These are phyloP conservation scores for Colletotrichum sidae DNA, from an alignment of 2,329 filamentous ascomycete genomes.

Conservation along the genomic window DNA sequence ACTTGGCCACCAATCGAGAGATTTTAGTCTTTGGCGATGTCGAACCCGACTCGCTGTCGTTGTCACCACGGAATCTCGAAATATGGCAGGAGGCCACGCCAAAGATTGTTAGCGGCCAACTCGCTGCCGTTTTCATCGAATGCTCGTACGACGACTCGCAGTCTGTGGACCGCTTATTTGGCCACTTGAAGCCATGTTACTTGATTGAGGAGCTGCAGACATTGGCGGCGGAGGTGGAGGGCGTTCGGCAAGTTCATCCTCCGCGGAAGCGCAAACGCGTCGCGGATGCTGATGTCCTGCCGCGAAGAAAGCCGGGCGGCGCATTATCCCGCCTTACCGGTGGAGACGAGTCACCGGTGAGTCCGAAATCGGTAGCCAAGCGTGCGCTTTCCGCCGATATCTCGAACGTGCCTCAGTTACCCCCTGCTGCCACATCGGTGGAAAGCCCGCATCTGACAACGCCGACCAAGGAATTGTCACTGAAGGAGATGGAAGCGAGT, in stretches of 20 bases:
- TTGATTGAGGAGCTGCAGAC: constrained; percentile 81
- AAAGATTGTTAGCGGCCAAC: constrained; percentile 78
- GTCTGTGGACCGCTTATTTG: constrained; percentile 82
- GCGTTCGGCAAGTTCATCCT: constrained; percentile 52
- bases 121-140: constrained; percentile 92
- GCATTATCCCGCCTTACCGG: constrained; percentile 33
- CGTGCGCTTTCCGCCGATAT: constrained; percentile 41
- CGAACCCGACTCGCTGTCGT: constrained; percentile 87
- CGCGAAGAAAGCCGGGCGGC: constrained; percentile 30
- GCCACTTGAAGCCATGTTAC: constrained; percentile 87
- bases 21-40: constrained; percentile 96
- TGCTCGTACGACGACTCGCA: constrained; percentile 91
- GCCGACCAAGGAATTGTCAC: constrained; percentile 59
- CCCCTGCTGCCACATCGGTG: constrained; percentile 42
- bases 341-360: constrained; percentile 59
- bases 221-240: constrained; percentile 78
- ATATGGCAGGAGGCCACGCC: constrained; percentile 92
- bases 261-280: constrained; percentile 75
- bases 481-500: constrained; percentile 50
- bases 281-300: constrained; percentile 50
- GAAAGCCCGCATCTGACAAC: constrained; percentile 58
- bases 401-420: constrained; percentile 60
- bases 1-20: constrained; percentile 76
- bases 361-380: constrained; percentile 58
- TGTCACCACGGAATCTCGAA: constrained; percentile 81